Evolutionary conservation across 306 rosid genomes (phyloP), one percentile per base, ranked within the genome.

Genomic region (Lablab purpureus): DNA sequence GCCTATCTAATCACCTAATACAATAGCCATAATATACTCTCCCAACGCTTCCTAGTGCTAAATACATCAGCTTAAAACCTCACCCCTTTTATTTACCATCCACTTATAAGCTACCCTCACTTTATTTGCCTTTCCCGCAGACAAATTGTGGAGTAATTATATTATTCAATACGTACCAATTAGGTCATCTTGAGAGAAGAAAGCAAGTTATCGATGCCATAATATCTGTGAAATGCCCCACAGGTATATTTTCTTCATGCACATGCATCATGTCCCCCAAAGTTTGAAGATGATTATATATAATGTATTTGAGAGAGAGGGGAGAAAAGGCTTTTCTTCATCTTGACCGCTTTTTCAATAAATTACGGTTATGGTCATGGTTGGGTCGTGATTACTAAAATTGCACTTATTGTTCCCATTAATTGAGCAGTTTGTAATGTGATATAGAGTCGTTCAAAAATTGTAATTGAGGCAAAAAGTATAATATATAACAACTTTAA

Each of bases 131-230:
- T 66, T 66, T 66, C 32, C 52, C 32, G 11, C 72, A n/a, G 9
- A 46, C 62, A 71, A 71, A 30, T n/a, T 71, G n/a, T 49, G 45
- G 17, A 49, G 14, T 70, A 49, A 17, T 64, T 64, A 34, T 64
- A 18, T 66, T 66, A 4, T 49, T 40, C 18, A 65, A 65, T 36
- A 36, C 10, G n/a, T 64, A 64, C 27, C 15, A 32, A 32, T 41
- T 41, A 41, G 7, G 36, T 43, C 23, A 63, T 78, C 79, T 69
- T 78, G 32, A 71, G 32, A 66, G 80, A 74, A 67, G 67, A 66
- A 64, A 55, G 76, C 70, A 67, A 84, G 77, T 85, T 83, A 86
- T 87, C 76, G 73, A 76, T 78, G 85, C 81, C 82, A 77, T 87
- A 77, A 83, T 40, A 80, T 73, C 74, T 75, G 32, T 68, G 51